Evolutionary conservation across 164 flowering plant genomes (phyloP).

Genomic region (Tinospora cordifolia): DNA sequence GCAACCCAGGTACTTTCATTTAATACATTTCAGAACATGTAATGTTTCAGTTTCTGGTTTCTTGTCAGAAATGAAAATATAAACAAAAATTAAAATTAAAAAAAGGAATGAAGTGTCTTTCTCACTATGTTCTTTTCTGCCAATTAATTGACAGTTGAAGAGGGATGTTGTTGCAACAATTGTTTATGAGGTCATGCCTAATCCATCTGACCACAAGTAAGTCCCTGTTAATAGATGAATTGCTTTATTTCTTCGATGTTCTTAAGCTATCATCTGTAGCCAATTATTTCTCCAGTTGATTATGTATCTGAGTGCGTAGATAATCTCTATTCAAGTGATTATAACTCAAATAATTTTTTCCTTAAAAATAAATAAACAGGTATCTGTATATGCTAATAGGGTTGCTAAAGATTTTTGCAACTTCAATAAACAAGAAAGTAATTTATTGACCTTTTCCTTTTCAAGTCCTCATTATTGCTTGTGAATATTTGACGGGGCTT

Average conservation of each 20-base stretch:
- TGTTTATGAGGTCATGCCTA: slow-evolving; percentile 89
- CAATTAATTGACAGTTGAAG: slow-evolving; percentile 54
- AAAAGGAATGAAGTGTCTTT: slow-evolving; percentile 8
- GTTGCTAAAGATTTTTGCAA: too few relatives aligned
- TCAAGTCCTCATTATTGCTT: neutral
- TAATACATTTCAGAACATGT: neutral
- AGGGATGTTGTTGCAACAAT: slow-evolving; percentile 91
- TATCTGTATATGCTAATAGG: too few relatives aligned
- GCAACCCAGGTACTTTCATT: slow-evolving; percentile 67
- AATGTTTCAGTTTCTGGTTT: too few relatives aligned
- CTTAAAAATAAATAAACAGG: too few relatives aligned
- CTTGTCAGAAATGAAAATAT: too few relatives aligned
- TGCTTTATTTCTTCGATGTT: neutral
- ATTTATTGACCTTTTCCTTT: neutral
- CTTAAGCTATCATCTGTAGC: neutral
- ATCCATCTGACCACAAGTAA: slow-evolving; percentile 99
- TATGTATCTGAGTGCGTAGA: too few relatives aligned
- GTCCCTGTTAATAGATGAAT: slow-evolving; percentile 16
- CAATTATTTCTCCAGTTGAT: neutral
- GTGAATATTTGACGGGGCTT: too few relatives aligned
- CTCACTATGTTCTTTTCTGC: slow-evolving; percentile 11
- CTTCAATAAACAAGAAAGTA: neutral
- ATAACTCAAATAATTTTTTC: too few relatives aligned
- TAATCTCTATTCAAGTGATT: too few relatives aligned
- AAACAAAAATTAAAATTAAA: too few relatives aligned